Evolutionary conservation across 345 rosid genomes (phyloP).

Genomic region (Eucalyptus lansdowneana): DNA sequence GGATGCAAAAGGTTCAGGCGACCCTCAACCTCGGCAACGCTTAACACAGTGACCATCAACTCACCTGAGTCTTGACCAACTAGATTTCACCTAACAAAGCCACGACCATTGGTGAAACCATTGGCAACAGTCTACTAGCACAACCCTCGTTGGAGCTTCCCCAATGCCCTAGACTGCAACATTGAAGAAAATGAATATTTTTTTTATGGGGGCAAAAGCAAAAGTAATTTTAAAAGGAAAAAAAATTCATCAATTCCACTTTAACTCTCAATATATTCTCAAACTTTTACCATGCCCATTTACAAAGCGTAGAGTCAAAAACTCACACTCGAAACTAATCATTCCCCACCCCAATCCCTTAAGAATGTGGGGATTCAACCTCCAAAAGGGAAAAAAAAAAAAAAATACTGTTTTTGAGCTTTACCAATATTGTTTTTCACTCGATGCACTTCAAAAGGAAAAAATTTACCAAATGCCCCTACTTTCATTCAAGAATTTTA

Average conservation of each 20-base stretch:
- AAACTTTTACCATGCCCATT: rapidly evolving
- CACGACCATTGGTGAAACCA: rapidly evolving
- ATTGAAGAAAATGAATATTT: neutral
- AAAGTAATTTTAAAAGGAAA: neutral
- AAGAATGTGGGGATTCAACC: rapidly evolving
- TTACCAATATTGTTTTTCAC: neutral
- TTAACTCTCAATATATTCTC: no score
- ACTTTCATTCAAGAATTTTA: neutral
- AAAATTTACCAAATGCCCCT: neutral
- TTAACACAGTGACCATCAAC: neutral
- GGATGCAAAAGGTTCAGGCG: rapidly evolving
- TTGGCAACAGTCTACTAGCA: neutral
- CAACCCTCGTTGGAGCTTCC: neutral
- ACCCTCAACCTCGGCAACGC: rapidly evolving
- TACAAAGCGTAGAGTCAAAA: rapidly evolving
- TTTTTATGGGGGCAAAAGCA: neutral
- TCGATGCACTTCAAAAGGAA: rapidly evolving
- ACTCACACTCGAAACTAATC: no score
- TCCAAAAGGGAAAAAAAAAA: rapidly evolving
- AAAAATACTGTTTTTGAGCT: neutral
- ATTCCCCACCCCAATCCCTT: rapidly evolving
- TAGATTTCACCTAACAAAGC: neutral
- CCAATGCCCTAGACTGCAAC: rapidly evolving
- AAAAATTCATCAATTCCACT: rapidly evolving
- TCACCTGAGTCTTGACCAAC: neutral